Evolutionary conservation across 768 basidiomycete genomes (phyloP), one percentile per base, ranked within the genome.

Genomic region (Kwoniella newhampshirensis): DNA sequence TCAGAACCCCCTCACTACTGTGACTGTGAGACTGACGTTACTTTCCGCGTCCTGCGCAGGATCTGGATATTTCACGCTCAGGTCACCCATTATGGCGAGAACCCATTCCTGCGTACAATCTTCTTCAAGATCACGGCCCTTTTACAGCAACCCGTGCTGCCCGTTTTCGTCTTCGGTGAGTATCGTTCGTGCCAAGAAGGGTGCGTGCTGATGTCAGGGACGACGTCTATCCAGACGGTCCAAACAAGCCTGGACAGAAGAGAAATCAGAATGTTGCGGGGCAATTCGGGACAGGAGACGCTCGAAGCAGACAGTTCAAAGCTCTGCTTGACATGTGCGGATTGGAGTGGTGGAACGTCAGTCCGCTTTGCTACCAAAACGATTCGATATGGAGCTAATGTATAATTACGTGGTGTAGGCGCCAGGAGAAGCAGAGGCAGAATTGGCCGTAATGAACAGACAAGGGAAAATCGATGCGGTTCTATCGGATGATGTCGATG

Each of bases 351-450:
- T 78, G 76, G 73, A 75, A 75, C 59, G 92, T 78, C 39, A 63
- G 78, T 59, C 12, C 21, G n/a, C n/a, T 41, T 12, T 36, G 30
- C 1, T 36, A 20, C 21, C 27, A 11, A 28, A 23, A 27, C 18
- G 17, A 54, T 25, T 18, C 26, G 18, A 41, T 35, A 25, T 36
- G 26, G 18, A 21, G 30, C 20, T 37, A 23, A 44, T 40, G 39
- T 11, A 36, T 20, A 23, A n/a, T n/a, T 46, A 28, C n/a, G 37
- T 12, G 18, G 26, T 47, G 8, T 41, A 37, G 80, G 81, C 91
- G 15, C 92, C 92, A 5, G 91, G 90, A 17, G 93, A 96, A 76
- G 93, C 93, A 0, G 93, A 97, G 75, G 92, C 92, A 0, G 92
- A 94, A 70, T 80, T 97, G 2, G 92, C 92, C 0, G 86, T 88